A percentile compares a stretch with the other conserved stretches of the same genome.
Evolutionary conservation across 2,329 filamentous ascomycete species (phyloP).

Genomic region (Parafenestella ontariensis): DNA sequence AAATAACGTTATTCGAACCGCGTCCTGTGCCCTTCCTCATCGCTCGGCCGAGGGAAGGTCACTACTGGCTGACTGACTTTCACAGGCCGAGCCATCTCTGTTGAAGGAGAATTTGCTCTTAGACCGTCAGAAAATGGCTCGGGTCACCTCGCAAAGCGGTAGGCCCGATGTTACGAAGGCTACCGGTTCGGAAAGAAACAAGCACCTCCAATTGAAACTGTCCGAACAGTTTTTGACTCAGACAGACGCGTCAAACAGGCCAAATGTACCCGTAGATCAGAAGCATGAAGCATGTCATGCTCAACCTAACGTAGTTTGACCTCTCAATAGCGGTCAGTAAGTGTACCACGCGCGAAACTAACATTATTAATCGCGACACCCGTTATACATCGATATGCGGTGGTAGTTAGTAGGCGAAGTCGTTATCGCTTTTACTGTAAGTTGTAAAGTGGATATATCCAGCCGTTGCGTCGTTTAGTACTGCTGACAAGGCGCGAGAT

Average conservation of each 20-base stretch:
- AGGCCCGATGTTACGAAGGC: slow-evolving; percentile 2
- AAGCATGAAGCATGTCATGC: not conserved
- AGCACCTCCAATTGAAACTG: no score
- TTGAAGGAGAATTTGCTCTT: not conserved
- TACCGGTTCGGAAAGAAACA: slow-evolving; percentile 12
- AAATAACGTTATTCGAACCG: slow-evolving; percentile 26
- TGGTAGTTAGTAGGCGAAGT: no score
- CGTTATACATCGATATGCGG: not conserved
- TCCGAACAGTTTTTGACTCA: no score
- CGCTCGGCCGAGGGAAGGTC: slow-evolving; percentile 33
- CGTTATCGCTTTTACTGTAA: no score
- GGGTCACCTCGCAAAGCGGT: slow-evolving; percentile 12
- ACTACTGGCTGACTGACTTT: slow-evolving; percentile 13
- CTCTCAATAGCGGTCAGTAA: not conserved
- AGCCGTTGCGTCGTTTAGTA: slow-evolving; percentile 20
- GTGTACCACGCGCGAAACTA: not conserved
- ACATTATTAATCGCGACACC: not conserved
- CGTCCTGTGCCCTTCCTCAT: slow-evolving; percentile 9
- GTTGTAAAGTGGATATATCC: no score
- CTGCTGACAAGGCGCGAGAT: slow-evolving; percentile 23
- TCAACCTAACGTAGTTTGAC: not conserved
- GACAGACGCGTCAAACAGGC: no score
- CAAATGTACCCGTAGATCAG: no score
- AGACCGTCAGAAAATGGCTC: slow-evolving; percentile 26
- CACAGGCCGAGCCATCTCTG: slow-evolving; percentile 22